phyloP scores from a whole-genome alignment of 257 asterid species.

The Solanum gandarillasii region DNA sequence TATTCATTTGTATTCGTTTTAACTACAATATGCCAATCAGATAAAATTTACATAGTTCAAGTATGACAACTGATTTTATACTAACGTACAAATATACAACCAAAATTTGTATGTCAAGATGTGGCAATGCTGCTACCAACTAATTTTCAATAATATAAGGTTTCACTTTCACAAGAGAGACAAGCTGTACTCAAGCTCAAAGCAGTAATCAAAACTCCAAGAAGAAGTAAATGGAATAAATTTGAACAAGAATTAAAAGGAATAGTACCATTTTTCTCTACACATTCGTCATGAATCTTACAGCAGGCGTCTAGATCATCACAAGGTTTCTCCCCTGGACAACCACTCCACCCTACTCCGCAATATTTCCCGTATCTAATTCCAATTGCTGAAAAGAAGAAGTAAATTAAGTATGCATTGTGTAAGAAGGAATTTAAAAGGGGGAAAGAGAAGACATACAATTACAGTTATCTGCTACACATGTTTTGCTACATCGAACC shows the following conservation, averaged over 20 bases:
- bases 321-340: constrained; percentile 92
- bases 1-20: not conserved
- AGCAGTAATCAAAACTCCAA: no score
- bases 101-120: not conserved
- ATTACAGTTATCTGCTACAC: constrained; percentile 68
- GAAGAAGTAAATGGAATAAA: not conserved
- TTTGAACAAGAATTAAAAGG: not conserved
- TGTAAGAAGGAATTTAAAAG: not conserved
- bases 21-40: not conserved
- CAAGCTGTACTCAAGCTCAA: not conserved
- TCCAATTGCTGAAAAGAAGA: constrained; percentile 38
- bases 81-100: not conserved
- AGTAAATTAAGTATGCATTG: not conserved
- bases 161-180: not conserved
- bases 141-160: not conserved
- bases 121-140: not conserved
- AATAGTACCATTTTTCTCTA: constrained; percentile 52
- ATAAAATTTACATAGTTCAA: not conserved
- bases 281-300: constrained; percentile 77
- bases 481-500: constrained; percentile 30
- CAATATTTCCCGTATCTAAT: constrained; percentile 90
- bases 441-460: not conserved
- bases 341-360: constrained; percentile 92
- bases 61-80: not conserved
- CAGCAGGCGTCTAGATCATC: constrained; percentile 94